Evolutionary conservation across 176 grass and related monocot genomes (phyloP).

Genomic region (Aegilops longissima): DNA sequence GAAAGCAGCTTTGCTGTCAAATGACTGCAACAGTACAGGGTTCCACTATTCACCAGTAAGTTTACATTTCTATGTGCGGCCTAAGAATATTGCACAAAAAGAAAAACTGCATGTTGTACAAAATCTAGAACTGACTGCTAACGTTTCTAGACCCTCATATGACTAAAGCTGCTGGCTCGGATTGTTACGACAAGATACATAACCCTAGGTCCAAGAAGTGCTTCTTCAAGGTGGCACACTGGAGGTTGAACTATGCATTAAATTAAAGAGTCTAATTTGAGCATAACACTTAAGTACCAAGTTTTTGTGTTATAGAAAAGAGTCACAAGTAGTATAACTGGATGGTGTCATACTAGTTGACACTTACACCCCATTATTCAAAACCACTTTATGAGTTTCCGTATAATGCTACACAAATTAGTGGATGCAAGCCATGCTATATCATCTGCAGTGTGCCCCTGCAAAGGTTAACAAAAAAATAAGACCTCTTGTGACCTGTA

Average conservation of each 20-base stretch:
- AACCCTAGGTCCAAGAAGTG: not conserved
- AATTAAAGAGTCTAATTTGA: too few species aligned
- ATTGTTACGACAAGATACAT: not conserved
- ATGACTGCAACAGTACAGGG: not conserved
- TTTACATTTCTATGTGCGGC: not conserved
- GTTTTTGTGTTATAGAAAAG: too few species aligned
- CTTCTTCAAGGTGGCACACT: not conserved
- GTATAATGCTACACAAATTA: not conserved
- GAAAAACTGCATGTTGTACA: not conserved
- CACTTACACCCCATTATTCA: not conserved
- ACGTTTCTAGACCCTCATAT: slow-evolving; percentile 5
- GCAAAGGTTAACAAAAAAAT: not conserved
- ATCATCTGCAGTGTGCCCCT: not conserved
- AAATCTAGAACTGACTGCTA: not conserved
- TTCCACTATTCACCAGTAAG: not conserved
- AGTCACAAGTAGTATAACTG: too few species aligned
- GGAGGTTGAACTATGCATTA: not conserved
- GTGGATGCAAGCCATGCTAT: not conserved
- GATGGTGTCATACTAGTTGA: not conserved
- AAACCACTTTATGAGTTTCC: not conserved
- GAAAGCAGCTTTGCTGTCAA: not conserved
- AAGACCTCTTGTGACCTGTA: not conserved
- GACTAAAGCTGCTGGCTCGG: not conserved
- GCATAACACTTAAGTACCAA: too few species aligned
- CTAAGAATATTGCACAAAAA: not conserved